Percentiles rank a stretch among this genome's conserved stretches.
Conservation (phyloP, 2,329 filamentous ascomycete species). For the Colletotrichum abscissum region DNA sequence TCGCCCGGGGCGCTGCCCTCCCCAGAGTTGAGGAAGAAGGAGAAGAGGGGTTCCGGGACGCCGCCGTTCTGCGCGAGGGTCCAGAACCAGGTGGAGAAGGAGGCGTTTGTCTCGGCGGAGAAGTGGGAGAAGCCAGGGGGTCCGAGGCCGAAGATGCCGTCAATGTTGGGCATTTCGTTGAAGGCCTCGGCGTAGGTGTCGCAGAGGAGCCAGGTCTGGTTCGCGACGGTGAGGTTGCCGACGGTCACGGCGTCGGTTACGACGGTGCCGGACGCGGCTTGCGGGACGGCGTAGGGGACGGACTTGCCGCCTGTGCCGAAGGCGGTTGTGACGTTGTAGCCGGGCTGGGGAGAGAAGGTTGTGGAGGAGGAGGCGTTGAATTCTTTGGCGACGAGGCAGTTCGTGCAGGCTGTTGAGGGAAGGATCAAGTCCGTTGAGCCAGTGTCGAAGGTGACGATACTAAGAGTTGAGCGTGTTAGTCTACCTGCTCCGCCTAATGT, state of each 20-base stretch:
- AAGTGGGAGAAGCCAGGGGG: constrained; percentile 32
- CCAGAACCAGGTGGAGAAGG: constrained; percentile 42
- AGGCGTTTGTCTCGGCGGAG: constrained; percentile 19
- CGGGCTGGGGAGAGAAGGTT: constrained; percentile 42
- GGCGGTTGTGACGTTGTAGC: constrained; percentile 23
- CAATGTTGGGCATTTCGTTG: constrained; percentile 40
- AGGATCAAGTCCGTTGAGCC: constrained; percentile 44
- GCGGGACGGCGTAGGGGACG: constrained; percentile 38
- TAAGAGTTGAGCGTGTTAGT: constrained; percentile 22
- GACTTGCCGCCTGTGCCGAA: constrained; percentile 45
- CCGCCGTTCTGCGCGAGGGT: constrained; percentile 41
- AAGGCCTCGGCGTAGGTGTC: constrained; percentile 42
- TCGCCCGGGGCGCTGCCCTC: constrained; percentile 38
- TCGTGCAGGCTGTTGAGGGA: constrained; percentile 43
- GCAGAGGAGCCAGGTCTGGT: constrained; percentile 46
- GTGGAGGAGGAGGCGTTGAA: constrained; percentile 44
- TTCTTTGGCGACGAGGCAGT: constrained; percentile 38
- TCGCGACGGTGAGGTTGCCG: constrained; percentile 34
- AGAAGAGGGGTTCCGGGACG: constrained; percentile 42
- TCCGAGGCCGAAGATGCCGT: constrained; percentile 47
- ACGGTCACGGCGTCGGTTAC: constrained; percentile 45
- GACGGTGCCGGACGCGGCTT: constrained; percentile 40
- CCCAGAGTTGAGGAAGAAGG: constrained; percentile 41
- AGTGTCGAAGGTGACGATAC: constrained; percentile 47
- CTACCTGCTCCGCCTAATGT: too few species aligned